Evolutionary conservation across 306 rosid species (phyloP), one percentile per base, ranked within the genome.

Genomic region (Castanea crenata): DNA sequence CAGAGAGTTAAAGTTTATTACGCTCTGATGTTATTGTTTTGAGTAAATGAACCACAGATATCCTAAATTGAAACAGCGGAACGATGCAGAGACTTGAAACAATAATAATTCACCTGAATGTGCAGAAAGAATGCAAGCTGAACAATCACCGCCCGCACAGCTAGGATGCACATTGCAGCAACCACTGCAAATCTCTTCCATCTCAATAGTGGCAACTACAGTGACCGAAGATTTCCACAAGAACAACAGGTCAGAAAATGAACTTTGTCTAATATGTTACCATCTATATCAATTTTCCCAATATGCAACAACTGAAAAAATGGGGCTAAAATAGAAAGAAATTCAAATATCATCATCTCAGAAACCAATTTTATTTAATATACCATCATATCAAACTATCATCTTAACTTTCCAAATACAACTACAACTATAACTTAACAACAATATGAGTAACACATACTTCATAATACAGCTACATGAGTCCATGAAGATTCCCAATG

Each of bases 81-180:
- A 71, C 19, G 10, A 54, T 56, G 21, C 19, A 23, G 4, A 21
- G 80, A 63, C 5, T 41, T 72, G 3, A 18, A 63, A 27, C 13
- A 46, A 32, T 32, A 46, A 35, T 49, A 58, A 25, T 81, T 51
- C 82, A 95, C 98, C 99, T 95, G 99, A 70, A 93, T 82, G 84
- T 95, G 99, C 80, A 95, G 94, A 74, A 95, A 95, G 86, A 95
- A 95, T 23, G 99, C 99, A 77, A 95, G 93, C 87, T 95, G 99
- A 82, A 95, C 99, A 78, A 93, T 82, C 83, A 95, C 93, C 11
- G 99, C 99, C 27, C 99, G 96, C 79, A 95, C 98, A 73, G 91
- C 97, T 64, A 95, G 83, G 80, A 95, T 95, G 87, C 99, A 95
- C 96, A 93, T 88, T 3, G 99, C 99, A 0, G 99, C 99, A 41